phyloP scores from a whole-genome alignment of 495 filamentous ascomycete genomes.

The Stereocaulon alpinum region DNA sequence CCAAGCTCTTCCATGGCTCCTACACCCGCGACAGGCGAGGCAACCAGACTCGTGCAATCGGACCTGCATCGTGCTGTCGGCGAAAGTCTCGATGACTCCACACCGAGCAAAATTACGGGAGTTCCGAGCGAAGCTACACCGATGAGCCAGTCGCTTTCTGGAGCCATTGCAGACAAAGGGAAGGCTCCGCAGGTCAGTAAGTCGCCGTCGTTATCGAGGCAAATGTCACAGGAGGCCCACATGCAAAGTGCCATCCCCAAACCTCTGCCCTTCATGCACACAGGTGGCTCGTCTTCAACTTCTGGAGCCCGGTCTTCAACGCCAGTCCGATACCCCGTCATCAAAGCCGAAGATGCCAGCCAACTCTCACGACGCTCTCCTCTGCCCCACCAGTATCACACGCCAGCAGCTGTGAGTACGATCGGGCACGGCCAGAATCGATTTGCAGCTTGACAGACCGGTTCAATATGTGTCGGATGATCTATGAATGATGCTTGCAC shows the following conservation, averaged over 20 bases:
- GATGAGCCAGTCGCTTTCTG: not conserved
- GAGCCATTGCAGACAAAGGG: not conserved
- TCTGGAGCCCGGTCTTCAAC: constrained; percentile 12
- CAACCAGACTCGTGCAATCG: not conserved
- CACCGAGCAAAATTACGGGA: constrained; percentile 7
- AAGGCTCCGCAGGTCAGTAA: not conserved
- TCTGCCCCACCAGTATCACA: constrained; percentile 30
- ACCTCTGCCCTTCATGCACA: constrained; percentile 16
- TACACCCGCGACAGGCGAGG: constrained; percentile 25
- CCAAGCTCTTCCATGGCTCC: constrained; percentile 38
- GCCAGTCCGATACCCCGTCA: constrained; percentile 13
- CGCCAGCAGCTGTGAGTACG: constrained; percentile 18
- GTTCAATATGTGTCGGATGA: not conserved
- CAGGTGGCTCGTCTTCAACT: constrained; percentile 6
- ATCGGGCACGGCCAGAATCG: constrained; percentile 9
- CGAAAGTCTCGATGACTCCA: constrained; percentile 1
- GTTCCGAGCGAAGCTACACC: not conserved
- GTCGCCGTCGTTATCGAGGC: not conserved
- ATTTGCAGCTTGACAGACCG: not conserved
- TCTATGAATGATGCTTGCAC: not conserved
- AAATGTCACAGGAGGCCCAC: constrained; percentile 1
- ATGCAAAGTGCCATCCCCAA: constrained; percentile 12
- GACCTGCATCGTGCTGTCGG: not conserved
- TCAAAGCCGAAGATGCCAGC: constrained; percentile 19
- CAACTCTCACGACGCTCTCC: constrained; percentile 14